Conservation (phyloP, 2,329 filamentous ascomycete species). For the Aureobasidium uvarum region DNA sequence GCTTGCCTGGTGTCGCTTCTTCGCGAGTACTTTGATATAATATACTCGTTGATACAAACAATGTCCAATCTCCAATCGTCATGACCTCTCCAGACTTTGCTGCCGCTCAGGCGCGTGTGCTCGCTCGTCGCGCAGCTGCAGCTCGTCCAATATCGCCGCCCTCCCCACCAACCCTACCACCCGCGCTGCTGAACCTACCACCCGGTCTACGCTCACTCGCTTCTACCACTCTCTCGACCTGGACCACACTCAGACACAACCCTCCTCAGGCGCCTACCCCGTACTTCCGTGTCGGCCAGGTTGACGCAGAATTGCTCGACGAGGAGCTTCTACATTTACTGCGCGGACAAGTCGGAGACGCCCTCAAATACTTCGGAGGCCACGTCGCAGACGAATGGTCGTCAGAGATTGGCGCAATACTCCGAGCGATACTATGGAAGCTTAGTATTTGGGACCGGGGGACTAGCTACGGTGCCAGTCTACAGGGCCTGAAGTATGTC, state of each 20-base stretch:
- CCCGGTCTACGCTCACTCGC: slow-evolving; percentile 57
- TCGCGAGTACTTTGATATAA: neutral
- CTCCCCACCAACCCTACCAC: slow-evolving; percentile 30
- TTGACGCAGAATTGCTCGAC: slow-evolving; percentile 92
- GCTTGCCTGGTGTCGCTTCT: neutral
- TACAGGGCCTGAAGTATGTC: slow-evolving; percentile 88
- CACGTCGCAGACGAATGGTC: slow-evolving; percentile 83
- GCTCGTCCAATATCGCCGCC: slow-evolving; percentile 51
- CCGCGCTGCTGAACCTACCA: slow-evolving; percentile 43
- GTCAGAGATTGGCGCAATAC: slow-evolving; percentile 73
- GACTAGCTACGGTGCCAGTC: slow-evolving; percentile 86
- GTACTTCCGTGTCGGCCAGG: slow-evolving; percentile 89
- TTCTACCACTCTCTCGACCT: slow-evolving; percentile 28
- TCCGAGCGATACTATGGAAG: slow-evolving; percentile 85
- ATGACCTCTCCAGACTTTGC: slow-evolving; percentile 71
- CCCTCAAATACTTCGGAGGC: slow-evolving; percentile 77
- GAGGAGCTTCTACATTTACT: slow-evolving; percentile 87
- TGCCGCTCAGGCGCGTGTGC: slow-evolving; percentile 82
- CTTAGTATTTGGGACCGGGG: slow-evolving; percentile 95
- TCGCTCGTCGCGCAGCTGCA: slow-evolving; percentile 71
- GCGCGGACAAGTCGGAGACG: slow-evolving; percentile 81
- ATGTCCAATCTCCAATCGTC: neutral
- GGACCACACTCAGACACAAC: slow-evolving; percentile 63
- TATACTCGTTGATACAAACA: neutral
- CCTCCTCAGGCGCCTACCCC: slow-evolving; percentile 75